phyloP scores from a whole-genome alignment of 495 filamentous ascomycete species.

The Achaetomiella virescens region DNA sequence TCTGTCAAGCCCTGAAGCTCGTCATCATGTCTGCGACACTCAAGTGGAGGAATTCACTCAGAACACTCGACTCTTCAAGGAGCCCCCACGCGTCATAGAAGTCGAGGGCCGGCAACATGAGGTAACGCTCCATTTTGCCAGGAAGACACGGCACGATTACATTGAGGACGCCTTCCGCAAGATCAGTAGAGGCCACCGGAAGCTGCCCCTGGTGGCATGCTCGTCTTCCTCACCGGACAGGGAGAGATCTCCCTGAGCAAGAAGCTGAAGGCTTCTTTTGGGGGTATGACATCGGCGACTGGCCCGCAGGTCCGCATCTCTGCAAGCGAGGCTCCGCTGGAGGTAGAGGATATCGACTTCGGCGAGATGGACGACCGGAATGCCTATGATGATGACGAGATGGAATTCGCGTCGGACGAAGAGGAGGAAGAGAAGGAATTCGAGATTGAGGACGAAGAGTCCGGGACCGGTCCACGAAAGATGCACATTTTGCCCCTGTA shows the following conservation, averaged over 20 bases:
- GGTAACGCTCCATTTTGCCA: slow-evolving; percentile 83
- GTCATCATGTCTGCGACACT: slow-evolving; percentile 98
- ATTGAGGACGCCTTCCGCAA: slow-evolving; percentile 84
- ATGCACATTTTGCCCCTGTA: slow-evolving; percentile 89
- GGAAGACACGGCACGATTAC: slow-evolving; percentile 79
- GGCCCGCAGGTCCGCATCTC: slow-evolving; percentile 65
- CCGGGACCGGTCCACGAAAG: slow-evolving; percentile 49
- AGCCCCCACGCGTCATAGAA: slow-evolving; percentile 77
- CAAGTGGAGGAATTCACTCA: slow-evolving; percentile 79
- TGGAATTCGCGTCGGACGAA: slow-evolving; percentile 44
- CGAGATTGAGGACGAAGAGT: slow-evolving; percentile 54
- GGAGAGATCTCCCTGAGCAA: slow-evolving; percentile 83
- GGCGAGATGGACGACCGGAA: slow-evolving; percentile 51
- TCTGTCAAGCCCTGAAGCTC: slow-evolving; percentile 76
- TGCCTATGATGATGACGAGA: slow-evolving; percentile 44
- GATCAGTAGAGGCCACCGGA: slow-evolving; percentile 79
- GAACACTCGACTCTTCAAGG: slow-evolving; percentile 71
- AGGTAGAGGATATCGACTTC: slow-evolving; percentile 83
- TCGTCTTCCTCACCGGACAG: slow-evolving; percentile 94
- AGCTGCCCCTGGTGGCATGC: slow-evolving; percentile 88
- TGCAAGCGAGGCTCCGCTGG: slow-evolving; percentile 70
- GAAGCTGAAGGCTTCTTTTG: slow-evolving; percentile 66
- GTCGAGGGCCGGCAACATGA: slow-evolving; percentile 91
- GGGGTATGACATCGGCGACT: slow-evolving; percentile 42
- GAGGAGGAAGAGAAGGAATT: slow-evolving; percentile 55